phyloP scores from a whole-genome alignment of 768 basidiomycete species.

The Russula earlei region DNA sequence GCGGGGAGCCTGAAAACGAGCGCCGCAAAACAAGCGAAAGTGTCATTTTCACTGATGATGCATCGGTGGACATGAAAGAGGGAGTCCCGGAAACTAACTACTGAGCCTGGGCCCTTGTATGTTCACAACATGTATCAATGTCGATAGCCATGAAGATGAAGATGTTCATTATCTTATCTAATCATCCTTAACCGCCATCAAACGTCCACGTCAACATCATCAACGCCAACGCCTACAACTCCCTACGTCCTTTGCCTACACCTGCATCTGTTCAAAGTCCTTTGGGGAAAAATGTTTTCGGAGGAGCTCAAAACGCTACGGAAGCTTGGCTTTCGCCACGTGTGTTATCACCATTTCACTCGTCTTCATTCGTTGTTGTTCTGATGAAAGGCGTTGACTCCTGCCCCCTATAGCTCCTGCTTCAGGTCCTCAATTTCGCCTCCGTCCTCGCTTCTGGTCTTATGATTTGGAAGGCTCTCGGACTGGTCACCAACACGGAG shows the following conservation, averaged over 20 bases:
- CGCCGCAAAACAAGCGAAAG: conserved; percentile 51
- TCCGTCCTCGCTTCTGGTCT: conserved; percentile 85
- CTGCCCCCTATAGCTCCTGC: conserved; percentile 47
- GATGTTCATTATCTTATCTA: too few relatives aligned
- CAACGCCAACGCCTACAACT: too few relatives aligned
- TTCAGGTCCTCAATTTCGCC: conserved; percentile 87
- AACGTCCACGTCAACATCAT: too few relatives aligned
- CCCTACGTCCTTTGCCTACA: neutral
- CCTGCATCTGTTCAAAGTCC: too few relatives aligned
- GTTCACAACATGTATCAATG: too few relatives aligned
- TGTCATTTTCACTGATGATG: too few relatives aligned
- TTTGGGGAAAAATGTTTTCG: conserved; percentile 5
- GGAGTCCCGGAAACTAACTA: too few relatives aligned
- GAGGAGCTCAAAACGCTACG: conserved; percentile 17
- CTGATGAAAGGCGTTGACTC: too few relatives aligned
- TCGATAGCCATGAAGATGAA: neutral
- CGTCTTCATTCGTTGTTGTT: neutral
- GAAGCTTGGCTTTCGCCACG: conserved; percentile 20
- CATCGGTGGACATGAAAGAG: too few relatives aligned
- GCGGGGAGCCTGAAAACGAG: conserved; percentile 57
- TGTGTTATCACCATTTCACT: too few relatives aligned
- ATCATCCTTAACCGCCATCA: too few relatives aligned
- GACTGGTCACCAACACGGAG: conserved; percentile 84
- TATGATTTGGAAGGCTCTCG: conserved; percentile 97
- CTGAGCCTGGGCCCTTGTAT: too few relatives aligned